Base-by-base conservation (phyloP, 2,329 filamentous ascomycete species). In the Ciborinia camelliae region DNA sequence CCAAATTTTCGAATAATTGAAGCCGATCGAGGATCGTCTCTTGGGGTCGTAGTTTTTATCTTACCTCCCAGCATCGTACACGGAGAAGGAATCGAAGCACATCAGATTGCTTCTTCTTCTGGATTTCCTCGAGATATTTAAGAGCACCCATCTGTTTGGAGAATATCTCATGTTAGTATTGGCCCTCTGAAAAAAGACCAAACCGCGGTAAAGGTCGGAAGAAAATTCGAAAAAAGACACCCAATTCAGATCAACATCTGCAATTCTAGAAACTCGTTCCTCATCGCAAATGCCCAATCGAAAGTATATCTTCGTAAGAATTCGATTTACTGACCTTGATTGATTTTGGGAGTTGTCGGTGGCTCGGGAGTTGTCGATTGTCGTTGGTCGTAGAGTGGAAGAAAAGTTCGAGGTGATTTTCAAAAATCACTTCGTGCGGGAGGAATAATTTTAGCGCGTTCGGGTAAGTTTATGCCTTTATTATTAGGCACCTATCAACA, bases 21-120 rank as follows among this genome's bases (percentile, higher is more conserved):
- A 63, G 65, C 71, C 67, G 71, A 68, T 68, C 68, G 69, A 71
- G 52, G 52, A 62, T 71, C 69, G 70, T 73, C 72, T 73, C 71
- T 74, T 72, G 74, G 59, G 75, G 71, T 74, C 72, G 74, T 67
- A 63, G 66, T 76, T 86, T 86, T 58, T 64, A 64, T 86, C 87
- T 84, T 86, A 94, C 94, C 91, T 99, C 95, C 95, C 95, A 99
- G 93, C 95, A 99, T 85, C 95, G 93, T 80, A 97, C 92, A 82
- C 92, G 94, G 83, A 97, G 92, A 85, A 99, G 90, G 89, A 99
- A 99, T 86, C 93, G 93, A 86, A 98, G 91, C 80, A 99, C 90
- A 88, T 99, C 95, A 82, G 92, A 97, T 90, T 99, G 95, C 92
- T 99, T 99, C 92, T 97, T 97, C 92, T 99, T 98, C 84, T 97